Conservation (phyloP, 1,284 basidiomycete genomes). For the Rhodotorula sp. region DNA sequence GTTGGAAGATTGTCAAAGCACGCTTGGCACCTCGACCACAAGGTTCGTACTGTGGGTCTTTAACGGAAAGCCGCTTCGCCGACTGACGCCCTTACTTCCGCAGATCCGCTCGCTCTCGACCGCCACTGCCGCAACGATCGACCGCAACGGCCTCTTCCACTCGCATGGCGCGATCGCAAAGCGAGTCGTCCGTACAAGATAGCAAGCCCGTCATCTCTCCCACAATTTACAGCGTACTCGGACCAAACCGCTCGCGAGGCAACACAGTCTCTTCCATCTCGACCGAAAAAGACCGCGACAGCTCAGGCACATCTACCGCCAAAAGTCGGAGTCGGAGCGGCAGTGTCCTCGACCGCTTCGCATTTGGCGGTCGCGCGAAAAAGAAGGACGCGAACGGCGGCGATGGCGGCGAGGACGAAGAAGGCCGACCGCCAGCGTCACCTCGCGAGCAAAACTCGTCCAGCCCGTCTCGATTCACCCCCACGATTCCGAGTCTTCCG, state of each 20-base stretch:
- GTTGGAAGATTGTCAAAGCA: background rate
- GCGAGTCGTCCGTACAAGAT: slow-evolving; percentile 20
- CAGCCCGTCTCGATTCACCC: background rate
- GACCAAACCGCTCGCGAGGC: slow-evolving; percentile 13
- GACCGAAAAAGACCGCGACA: background rate
- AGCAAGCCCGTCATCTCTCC: background rate
- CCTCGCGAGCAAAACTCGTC: background rate
- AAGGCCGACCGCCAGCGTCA: background rate
- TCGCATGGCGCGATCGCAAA: slow-evolving; percentile 28
- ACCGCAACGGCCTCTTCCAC: slow-evolving; percentile 2
- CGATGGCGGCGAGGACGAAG: slow-evolving; percentile 1
- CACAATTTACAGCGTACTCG: slow-evolving; percentile 15
- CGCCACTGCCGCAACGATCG: background rate
- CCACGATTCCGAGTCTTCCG: slow-evolving; percentile 17
- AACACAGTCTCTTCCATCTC: slow-evolving; percentile 7
- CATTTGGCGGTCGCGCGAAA: slow-evolving; percentile 11
- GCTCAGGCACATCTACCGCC: background rate
- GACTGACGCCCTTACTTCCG: background rate
- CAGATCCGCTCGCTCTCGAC: slow-evolving; percentile 9
- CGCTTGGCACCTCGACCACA: background rate
- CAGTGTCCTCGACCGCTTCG: slow-evolving; percentile 28
- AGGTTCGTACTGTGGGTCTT: background rate
- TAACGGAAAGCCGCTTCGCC: too few relatives aligned
- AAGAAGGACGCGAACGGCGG: background rate
- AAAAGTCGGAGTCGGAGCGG: slow-evolving; percentile 27